Conservation (phyloP, 2,329 filamentous ascomycete genomes). For the Paecilomyces sp. region DNA sequence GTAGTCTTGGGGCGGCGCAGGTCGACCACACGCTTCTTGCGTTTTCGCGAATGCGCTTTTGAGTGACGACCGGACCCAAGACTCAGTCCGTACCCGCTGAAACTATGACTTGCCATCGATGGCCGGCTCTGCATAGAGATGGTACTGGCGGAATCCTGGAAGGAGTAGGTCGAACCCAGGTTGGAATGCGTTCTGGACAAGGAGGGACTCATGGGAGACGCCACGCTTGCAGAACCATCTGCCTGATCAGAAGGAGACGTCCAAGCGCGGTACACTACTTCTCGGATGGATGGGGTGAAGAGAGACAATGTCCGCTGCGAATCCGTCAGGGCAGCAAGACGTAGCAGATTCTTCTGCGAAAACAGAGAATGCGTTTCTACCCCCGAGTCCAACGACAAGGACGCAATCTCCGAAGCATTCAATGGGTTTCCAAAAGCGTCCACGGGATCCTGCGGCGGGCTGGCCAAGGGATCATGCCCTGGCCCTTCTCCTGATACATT, state of each 20-base stretch:
- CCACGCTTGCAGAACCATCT: constrained; percentile 43
- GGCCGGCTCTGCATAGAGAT: constrained; percentile 57
- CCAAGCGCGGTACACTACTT: constrained; percentile 90
- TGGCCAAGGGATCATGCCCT: constrained; percentile 72
- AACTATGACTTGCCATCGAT: constrained; percentile 24
- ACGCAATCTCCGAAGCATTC: constrained; percentile 67
- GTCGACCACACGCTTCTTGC: constrained; percentile 45
- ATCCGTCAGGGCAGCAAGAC: constrained; percentile 73
- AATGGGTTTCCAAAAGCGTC: constrained; percentile 72
- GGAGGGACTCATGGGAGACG: constrained; percentile 38
- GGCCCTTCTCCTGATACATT: constrained; percentile 50
- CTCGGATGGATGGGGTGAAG: constrained; percentile 82
- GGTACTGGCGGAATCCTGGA: constrained; percentile 64
- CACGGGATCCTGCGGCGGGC: constrained; percentile 72
- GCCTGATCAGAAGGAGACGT: constrained; percentile 67
- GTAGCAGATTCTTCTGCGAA: constrained; percentile 86
- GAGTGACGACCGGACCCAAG: constrained; percentile 36
- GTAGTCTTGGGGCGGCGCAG: constrained; percentile 34
- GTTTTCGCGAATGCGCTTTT: constrained; percentile 35
- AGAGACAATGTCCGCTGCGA: constrained; percentile 86
- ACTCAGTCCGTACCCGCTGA: constrained; percentile 33
- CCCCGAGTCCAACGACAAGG: constrained; percentile 69
- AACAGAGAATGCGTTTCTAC: constrained; percentile 83
- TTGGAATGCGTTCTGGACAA: constrained; percentile 60
- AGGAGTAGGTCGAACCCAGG: constrained; percentile 61